Evolutionary conservation across 345 rosid genomes (phyloP).

Genomic region (Populus tremula): DNA sequence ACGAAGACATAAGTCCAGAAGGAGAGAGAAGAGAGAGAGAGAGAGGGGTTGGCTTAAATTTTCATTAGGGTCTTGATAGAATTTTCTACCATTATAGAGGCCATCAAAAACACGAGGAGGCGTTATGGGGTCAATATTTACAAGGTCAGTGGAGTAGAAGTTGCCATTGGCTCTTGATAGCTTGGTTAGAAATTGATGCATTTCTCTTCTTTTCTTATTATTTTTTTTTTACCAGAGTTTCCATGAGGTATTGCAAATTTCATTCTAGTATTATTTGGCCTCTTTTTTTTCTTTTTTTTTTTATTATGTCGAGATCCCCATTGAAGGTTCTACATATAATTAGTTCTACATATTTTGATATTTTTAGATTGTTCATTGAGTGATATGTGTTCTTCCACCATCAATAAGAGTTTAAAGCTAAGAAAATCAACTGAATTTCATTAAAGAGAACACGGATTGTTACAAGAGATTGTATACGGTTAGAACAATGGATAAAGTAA

Average conservation of each 20-base stretch:
- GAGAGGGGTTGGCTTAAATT: background rate
- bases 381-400: background rate
- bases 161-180: background rate
- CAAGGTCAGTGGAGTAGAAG: background rate
- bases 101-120: background rate
- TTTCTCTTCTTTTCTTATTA: background rate
- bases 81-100: background rate
- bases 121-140: background rate
- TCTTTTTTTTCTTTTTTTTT: background rate
- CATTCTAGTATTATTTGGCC: background rate
- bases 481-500: background rate
- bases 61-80: background rate
- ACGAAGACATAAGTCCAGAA: background rate
- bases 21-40: background rate
- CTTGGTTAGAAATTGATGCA: background rate
- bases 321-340: background rate
- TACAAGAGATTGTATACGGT: background rate
- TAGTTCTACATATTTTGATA: background rate
- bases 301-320: background rate
- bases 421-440: background rate
- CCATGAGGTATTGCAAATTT: background rate
- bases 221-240: background rate
- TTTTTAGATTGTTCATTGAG: background rate
- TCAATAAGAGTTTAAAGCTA: background rate
- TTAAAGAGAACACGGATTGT: background rate